Evolutionary conservation across 2,329 filamentous ascomycete genomes (phyloP), one percentile per base, ranked within the genome.

Genomic region (Periconia sp.): DNA sequence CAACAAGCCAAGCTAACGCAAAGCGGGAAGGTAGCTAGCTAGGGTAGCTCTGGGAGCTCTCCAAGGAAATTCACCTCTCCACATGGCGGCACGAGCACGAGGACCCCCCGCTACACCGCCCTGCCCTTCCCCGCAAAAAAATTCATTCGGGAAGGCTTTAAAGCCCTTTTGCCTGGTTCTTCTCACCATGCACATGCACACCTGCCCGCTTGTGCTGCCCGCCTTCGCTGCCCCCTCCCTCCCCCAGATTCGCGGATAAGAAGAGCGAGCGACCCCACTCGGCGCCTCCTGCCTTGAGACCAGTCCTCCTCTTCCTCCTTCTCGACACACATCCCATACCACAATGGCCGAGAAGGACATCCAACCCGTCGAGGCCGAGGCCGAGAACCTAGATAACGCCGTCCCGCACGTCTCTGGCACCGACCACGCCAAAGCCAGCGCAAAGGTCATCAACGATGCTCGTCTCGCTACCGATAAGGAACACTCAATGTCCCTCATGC

Each of bases 401-500:
- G 11, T 37, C 11, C 5, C 33, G 33, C 11, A 11, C 33, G 15
- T n/a, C 10, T 11, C 33, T 37, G 23, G 5, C 23, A 8, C 3
- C 33, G 33, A 37, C 11, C 11, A 14, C 15, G 15, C 11, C 3
- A 37, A 37, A 11, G 63, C 69, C 30, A 65, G 66, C 14, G 59
- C 69, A 47, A 63, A 63, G 27, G 58, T 76, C 46, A 71, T 75
- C 57, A 62, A 71, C 53, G 74, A 77, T 59, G 78, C 78, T 37
- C 74, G 74, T 50, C 67, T 68, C 18, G 78, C 78, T 14, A 77
- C 77, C 5, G 77, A 79, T 43, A 79, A 77, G 53, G 79, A 81
- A 59, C 77, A 78, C 54, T 76, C 69, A 47, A 80, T 81, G 78
- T 78, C 76, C 13, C 77, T 96, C 53, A 68, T 83, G 70, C 85